Percentiles rank a stretch among this genome's conserved stretches.
These are phyloP conservation scores for Rhodotorula kratochvilovae DNA, from an alignment of 768 basidiomycete species.

Conservation along the genomic window DNA sequence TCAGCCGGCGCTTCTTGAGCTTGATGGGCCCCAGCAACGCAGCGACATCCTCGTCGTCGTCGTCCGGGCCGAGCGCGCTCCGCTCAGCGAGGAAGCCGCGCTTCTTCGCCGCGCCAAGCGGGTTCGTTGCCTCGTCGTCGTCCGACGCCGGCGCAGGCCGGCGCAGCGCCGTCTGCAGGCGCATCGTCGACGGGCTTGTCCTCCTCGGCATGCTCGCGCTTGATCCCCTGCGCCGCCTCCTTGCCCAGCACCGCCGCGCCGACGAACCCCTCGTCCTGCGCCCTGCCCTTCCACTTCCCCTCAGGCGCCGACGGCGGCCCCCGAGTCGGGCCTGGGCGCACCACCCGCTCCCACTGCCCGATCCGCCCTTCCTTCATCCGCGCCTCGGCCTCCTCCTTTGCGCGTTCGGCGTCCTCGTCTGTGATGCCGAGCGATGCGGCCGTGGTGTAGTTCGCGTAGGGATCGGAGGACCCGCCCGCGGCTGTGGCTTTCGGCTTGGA, in stretches of 20 bases:
- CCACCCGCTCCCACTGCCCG: conserved; percentile 34
- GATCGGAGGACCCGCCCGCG: conserved; percentile 34
- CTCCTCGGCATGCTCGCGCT: neutral
- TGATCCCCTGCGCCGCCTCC: neutral
- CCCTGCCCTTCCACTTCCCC: neutral
- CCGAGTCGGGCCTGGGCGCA: neutral
- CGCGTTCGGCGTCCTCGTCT: conserved; percentile 72
- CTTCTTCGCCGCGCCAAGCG: neutral
- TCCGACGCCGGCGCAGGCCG: no score
- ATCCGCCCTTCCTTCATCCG: conserved; percentile 31
- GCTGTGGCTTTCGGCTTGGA: conserved; percentile 39
- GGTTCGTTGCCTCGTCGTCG: neutral
- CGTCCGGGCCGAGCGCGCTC: neutral
- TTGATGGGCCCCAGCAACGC: conserved; percentile 8
- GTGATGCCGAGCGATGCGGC: conserved; percentile 73
- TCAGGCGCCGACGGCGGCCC: neutral
- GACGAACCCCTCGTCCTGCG: neutral
- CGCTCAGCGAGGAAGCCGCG: conserved; percentile 25
- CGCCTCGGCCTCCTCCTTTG: conserved; percentile 58
- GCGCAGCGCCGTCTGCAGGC: no score
- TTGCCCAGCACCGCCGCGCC: neutral
- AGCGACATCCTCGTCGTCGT: conserved; percentile 19
- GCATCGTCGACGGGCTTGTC: neutral
- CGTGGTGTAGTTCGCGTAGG: conserved; percentile 76
- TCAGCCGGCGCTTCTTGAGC: conserved; percentile 33